Conservation (phyloP, 1,284 basidiomycete species). For the Rhizoctonia solani region DNA sequence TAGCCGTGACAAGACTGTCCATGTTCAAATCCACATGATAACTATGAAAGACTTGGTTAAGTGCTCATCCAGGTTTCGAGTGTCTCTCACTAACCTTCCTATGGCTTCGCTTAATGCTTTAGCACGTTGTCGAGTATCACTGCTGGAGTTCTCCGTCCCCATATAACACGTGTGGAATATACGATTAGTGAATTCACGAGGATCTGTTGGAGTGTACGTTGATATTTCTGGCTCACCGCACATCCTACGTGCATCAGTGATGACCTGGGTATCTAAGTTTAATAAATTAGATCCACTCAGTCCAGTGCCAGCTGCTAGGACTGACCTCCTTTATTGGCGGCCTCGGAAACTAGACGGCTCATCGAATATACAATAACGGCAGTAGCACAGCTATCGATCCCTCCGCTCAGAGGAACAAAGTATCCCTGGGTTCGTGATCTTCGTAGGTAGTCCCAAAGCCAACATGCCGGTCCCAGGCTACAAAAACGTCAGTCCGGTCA, state of each 20-base stretch:
- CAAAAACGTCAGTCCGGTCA: slow-evolving; percentile 9
- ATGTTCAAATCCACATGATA: slow-evolving; percentile 97
- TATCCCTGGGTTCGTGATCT: slow-evolving; percentile 94
- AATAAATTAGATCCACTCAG: slow-evolving; percentile 17
- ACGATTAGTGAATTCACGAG: slow-evolving; percentile 81
- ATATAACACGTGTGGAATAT: slow-evolving; percentile 99
- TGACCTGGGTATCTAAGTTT: slow-evolving; percentile 76
- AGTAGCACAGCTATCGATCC: slow-evolving; percentile 96
- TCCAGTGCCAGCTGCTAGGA: slow-evolving; percentile 34
- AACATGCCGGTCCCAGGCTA: slow-evolving; percentile 95
- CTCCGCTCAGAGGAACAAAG: slow-evolving; percentile 96
- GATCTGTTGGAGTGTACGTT: slow-evolving; percentile 79
- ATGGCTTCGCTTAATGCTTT: slow-evolving; percentile 86
- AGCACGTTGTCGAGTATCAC: slow-evolving; percentile 84
- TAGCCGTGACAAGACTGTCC: slow-evolving; percentile 86
- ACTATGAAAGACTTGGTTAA: slow-evolving; percentile 49
- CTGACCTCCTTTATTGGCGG: slow-evolving; percentile 70
- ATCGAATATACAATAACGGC: slow-evolving; percentile 95
- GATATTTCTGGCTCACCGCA: slow-evolving; percentile 81
- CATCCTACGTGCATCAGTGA: slow-evolving; percentile 88
- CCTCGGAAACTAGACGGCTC: slow-evolving; percentile 87
- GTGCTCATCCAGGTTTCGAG: not conserved
- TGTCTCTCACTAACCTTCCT: slow-evolving; percentile 64
- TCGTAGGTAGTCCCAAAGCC: slow-evolving; percentile 98
- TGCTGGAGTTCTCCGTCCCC: slow-evolving; percentile 95